phyloP scores from a whole-genome alignment of 345 rosid species.

The Mangifera indica region DNA sequence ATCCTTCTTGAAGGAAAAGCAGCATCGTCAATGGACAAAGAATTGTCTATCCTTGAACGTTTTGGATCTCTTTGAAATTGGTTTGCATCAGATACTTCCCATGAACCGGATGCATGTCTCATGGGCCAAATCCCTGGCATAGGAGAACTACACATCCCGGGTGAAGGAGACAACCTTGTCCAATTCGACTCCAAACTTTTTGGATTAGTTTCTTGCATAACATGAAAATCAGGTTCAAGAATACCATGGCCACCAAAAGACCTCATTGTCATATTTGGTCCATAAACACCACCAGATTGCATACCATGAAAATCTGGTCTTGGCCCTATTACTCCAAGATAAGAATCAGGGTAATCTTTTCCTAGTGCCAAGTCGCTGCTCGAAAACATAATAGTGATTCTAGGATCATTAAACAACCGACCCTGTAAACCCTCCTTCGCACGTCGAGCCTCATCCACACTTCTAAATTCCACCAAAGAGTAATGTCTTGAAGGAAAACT shows the following conservation, averaged over 20 bases:
- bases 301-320: no score
- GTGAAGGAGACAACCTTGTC: constrained; percentile 67
- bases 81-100: constrained; percentile 69
- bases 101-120: constrained; percentile 51
- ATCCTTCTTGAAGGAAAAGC: constrained; percentile 49
- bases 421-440: constrained; percentile 96
- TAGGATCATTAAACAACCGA: constrained; percentile 84
- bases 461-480: constrained; percentile 93
- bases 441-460: constrained; percentile 90
- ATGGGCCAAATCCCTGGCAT: constrained; percentile 51
- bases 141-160: constrained; percentile 57
- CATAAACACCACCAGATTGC: constrained; percentile 37
- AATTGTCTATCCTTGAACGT: constrained; percentile 63
- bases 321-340: constrained; percentile 54
- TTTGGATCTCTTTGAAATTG: constrained; percentile 66
- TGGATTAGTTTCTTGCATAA: constrained; percentile 34
- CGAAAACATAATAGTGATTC: constrained; percentile 82
- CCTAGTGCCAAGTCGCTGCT: constrained; percentile 65
- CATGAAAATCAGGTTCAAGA: constrained; percentile 50
- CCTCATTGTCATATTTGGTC: constrained; percentile 36
- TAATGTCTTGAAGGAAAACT: constrained; percentile 80
- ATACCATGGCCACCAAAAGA: constrained; percentile 52
- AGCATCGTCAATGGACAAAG: constrained; percentile 40
- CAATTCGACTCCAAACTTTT: constrained; percentile 43
- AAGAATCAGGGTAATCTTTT: constrained; percentile 48